These are phyloP conservation scores for Boletus sensibilis DNA, from an alignment of 768 basidiomycete genomes.

Conservation along the genomic window DNA sequence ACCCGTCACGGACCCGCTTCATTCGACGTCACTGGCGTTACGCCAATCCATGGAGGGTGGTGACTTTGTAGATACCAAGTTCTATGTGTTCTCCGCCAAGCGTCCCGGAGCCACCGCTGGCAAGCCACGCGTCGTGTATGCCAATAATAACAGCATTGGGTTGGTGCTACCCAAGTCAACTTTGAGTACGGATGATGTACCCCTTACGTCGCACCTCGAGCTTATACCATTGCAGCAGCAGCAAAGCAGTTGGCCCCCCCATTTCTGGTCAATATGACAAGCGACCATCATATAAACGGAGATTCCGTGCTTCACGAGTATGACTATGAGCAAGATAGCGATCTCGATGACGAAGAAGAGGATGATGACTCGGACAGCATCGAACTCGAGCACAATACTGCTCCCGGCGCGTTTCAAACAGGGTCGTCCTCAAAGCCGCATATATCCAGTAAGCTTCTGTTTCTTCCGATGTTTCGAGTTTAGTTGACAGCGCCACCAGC, in stretches of 20 bases:
- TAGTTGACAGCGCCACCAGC: background rate
- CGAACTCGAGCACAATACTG: too few relatives aligned
- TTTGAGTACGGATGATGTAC: background rate
- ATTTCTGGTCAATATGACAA: conserved; percentile 25
- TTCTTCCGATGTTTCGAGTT: background rate
- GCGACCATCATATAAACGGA: conserved; percentile 17
- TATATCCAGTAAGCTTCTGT: conserved; percentile 6
- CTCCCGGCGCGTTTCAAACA: background rate
- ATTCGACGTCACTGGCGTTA: conserved; percentile 18
- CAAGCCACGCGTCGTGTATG: conserved; percentile 27
- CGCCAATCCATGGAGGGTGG: conserved; percentile 26
- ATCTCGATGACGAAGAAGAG: conserved; percentile 28
- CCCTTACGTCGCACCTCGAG: background rate
- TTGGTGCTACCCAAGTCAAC: conserved; percentile 18
- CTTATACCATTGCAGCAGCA: conserved; percentile 15
- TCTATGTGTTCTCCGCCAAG: conserved; percentile 28
- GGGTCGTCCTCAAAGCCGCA: conserved; percentile 3
- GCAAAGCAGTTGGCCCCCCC: conserved; percentile 2
- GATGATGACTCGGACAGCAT: background rate
- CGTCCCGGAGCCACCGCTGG: conserved; percentile 10
- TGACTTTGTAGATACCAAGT: conserved; percentile 30
- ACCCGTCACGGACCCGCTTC: conserved; percentile 12
- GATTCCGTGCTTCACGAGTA: conserved; percentile 28
- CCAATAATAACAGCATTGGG: conserved; percentile 17
- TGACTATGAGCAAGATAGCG: conserved; percentile 30